A percentile compares a stretch with the other conserved stretches of the same genome.
These are phyloP conservation scores for Amauroascus niger DNA, from an alignment of 2,329 filamentous ascomycete genomes.

Conservation along the genomic window DNA sequence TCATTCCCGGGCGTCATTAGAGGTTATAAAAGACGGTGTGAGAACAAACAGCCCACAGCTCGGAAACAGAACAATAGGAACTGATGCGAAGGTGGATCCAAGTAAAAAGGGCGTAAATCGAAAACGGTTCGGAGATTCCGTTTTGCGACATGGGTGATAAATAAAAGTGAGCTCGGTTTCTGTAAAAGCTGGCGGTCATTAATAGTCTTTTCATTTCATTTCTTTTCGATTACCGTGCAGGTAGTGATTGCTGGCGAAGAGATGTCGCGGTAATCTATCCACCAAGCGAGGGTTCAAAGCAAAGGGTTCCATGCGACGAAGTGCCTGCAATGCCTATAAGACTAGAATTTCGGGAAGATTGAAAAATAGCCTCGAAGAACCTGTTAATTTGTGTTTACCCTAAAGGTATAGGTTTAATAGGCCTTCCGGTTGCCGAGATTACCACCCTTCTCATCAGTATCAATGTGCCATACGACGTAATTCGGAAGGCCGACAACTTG, in stretches of 20 bases:
- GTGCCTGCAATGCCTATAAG: not conserved
- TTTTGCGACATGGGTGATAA: not conserved
- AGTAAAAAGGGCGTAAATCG: not conserved
- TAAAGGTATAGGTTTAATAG: not conserved
- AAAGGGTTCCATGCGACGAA: not conserved
- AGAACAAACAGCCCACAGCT: not conserved
- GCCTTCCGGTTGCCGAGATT: constrained; percentile 47
- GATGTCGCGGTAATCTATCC: not conserved
- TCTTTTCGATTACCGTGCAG: not conserved
- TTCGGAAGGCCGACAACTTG: constrained; percentile 87
- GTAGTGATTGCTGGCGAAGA: not conserved
- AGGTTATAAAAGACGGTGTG: not conserved
- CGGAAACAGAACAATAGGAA: not conserved
- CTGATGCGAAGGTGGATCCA: not conserved
- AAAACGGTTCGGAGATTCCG: not conserved
- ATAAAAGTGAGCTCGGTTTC: not conserved
- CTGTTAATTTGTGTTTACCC: not conserved
- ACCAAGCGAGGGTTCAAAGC: not conserved
- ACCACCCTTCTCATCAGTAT: constrained; percentile 87
- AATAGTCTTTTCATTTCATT: constrained; percentile 2
- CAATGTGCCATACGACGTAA: constrained; percentile 97
- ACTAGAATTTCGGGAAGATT: not conserved
- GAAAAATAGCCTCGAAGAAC: not conserved
- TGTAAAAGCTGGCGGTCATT: not conserved
- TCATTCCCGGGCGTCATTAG: not conserved